Evolutionary conservation across 148 eudicot species (phyloP), one percentile per base, ranked within the genome.

Genomic region (Arbutus unedo): DNA sequence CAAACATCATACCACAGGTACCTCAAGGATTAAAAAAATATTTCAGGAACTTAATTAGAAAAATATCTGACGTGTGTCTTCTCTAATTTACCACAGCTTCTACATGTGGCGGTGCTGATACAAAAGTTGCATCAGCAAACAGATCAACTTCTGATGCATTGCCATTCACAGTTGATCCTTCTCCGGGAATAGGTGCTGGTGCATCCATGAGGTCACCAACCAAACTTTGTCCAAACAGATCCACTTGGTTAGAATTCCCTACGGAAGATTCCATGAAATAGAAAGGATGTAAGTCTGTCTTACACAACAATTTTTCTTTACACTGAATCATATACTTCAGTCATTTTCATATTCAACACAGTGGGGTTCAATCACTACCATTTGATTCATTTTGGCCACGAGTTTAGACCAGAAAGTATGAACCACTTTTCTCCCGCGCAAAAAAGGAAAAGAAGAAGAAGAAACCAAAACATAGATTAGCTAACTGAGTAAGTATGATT

Each of bases 61-160:
- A 70, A 43, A 72, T 48, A 59, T 59, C 79, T 79, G 62, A 95
- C 98, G 96, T 91, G 90, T 83, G 85, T 83, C n/a, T n/a, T n/a
- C n/a, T n/a, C n/a, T n/a, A 83, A 68, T 56, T 85, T 62, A 77
- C 90, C 81, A 86, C 91, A 44, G 84, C 79, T 87, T 88, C 87
- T 60, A 84, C 85, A 72, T 89, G 77, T 44, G 96, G 84, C 48
- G 88, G 82, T 62, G 98, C 99, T 83, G 99, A 94, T 84, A 96
- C 93, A 91, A 92, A 96, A 91, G 84, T 85, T 66, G 98, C 97
- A 92, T 94, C 99, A 72, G 98, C 98, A 90, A 96, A 96, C 67
- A 94, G 88, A 92, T 96, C 99, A 78, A 87, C 97, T 78, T 89
- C 94, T 83, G 94, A 82, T 31, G 90, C 78, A 83, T 86, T 91